Evolutionary conservation across 2,329 filamentous ascomycete species (phyloP).

Genomic region (Dactylellina cionopaga): DNA sequence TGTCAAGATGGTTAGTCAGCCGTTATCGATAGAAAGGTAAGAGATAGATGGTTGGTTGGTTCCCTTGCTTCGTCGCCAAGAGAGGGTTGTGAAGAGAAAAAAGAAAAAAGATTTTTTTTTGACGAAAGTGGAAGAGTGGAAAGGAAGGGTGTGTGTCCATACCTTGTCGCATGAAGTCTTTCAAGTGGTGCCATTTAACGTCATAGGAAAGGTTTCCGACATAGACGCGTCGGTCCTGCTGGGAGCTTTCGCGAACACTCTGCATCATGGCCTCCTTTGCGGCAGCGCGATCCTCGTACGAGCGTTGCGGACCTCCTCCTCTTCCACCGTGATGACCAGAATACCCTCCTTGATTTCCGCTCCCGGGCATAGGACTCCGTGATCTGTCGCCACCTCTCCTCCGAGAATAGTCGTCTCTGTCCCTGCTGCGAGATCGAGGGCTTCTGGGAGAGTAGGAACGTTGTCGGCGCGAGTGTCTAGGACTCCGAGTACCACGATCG

Average conservation of each 20-base stretch:
- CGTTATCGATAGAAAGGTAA: background rate
- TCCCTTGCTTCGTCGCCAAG: background rate
- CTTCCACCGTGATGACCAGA: conserved; percentile 66
- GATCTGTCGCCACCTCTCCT: conserved; percentile 77
- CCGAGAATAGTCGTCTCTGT: conserved; percentile 75
- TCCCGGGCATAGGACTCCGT: conserved; percentile 85
- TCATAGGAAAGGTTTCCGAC: conserved; percentile 99
- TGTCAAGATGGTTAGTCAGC: conserved; percentile 9
- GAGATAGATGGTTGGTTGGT: background rate
- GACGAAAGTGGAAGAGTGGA: too few relatives aligned
- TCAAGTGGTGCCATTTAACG: conserved; percentile 99
- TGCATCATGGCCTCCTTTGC: conserved; percentile 97
- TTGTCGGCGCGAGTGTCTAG: conserved; percentile 71
- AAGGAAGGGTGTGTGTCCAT: too few relatives aligned
- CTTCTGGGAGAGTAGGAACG: conserved; percentile 82
- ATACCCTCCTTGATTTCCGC: conserved; percentile 75
- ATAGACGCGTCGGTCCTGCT: conserved; percentile 99
- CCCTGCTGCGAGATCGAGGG: conserved; percentile 78
- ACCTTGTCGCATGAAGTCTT: conserved; percentile 99
- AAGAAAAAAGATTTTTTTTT: conserved; percentile 4
- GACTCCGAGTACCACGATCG: conserved; percentile 76
- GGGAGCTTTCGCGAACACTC: conserved; percentile 89
- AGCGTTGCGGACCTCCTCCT: conserved; percentile 76
- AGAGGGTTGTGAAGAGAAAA: background rate
- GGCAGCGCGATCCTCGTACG: conserved; percentile 81